Base-by-base conservation (phyloP, 140 eudicot genomes). In the Bidens hawaiensis region DNA sequence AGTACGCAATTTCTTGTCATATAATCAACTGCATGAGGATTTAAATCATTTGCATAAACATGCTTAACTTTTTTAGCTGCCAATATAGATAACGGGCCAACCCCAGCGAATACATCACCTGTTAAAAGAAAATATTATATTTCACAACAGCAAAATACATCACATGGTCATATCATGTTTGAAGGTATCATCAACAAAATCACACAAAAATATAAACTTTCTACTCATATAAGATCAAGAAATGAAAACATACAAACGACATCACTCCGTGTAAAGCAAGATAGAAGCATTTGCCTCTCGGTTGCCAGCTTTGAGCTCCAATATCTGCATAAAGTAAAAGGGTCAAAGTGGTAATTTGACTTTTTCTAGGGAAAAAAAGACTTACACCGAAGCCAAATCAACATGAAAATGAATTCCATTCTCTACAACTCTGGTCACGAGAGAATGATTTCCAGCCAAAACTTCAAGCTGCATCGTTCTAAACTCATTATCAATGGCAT, bases 21-120 rank as follows among this genome's bases (percentile, higher is more conserved):
- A 72, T 87, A 82, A 25, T 87, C 96, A 69, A 91, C 76, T 21
- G 99, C 99, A 61, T 56, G 50, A 57, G 99, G 99, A 66, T 91
- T 91, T 62, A 91, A 71, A 68, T 91, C 99, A 81, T 91, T 87
- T 42, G 99, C 99, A 77, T 87, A 91, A 23, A 91, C 96, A 68
- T 74, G 51, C 60, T 81, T 91, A 40, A 91, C 99, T 55, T 79
- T 81, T 81, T 76, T 84, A 8, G 93, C 99, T 46, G 96, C 99
- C 68, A 88, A 62, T 71, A 91, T 71, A 26, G 99, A 83, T 65
- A 91, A 74, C 2, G 99, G 99, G 40, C 99, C 99, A 67, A 91
- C 96, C 81, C 99, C 99, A 55, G 99, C 78, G 72, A 91, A 91
- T 46, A 91, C 93, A 73, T 91, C 99, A 76, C 99, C 96, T 91